Conservation (phyloP, 768 basidiomycete species). For the Termitomyces titanicus region DNA sequence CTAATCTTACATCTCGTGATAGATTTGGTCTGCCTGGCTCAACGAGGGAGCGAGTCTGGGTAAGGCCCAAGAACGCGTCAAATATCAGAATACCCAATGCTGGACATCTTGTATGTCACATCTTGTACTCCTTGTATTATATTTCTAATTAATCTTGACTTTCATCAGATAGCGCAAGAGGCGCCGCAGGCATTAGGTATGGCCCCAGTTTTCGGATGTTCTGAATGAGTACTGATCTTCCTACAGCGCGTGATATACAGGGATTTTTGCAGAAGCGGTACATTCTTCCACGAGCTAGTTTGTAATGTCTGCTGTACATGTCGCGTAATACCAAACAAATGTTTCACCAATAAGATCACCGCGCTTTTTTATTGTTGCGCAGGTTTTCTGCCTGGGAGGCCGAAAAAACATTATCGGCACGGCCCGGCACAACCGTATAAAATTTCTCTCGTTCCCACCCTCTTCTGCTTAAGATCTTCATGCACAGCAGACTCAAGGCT, state of each 20-base stretch:
- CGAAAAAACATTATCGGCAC: background rate
- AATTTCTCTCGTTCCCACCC: background rate
- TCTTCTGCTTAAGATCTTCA: background rate
- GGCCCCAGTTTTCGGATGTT: background rate
- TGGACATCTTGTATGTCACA: conserved; percentile 40
- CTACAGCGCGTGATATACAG: conserved; percentile 12
- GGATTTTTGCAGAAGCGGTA: conserved; percentile 10
- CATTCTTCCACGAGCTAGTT: background rate
- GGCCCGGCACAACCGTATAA: background rate
- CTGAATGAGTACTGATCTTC: background rate
- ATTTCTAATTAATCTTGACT: background rate
- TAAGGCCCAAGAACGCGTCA: conserved; percentile 36
- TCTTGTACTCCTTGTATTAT: background rate
- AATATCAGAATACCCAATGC: conserved; percentile 35
- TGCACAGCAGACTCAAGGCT: conserved; percentile 34
- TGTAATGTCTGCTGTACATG: background rate
- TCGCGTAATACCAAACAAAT: background rate
- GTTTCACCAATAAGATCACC: background rate
- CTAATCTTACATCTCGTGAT: background rate
- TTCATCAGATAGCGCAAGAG: conserved; percentile 37
- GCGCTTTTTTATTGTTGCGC: background rate
- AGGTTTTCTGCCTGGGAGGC: too few species aligned
- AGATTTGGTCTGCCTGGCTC: conserved; percentile 32
- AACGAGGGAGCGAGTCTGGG: conserved; percentile 38
- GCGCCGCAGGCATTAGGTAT: conserved; percentile 30